Evolutionary conservation across 2,329 filamentous ascomycete species (phyloP).

Genomic region (Scorias spongiosa): DNA sequence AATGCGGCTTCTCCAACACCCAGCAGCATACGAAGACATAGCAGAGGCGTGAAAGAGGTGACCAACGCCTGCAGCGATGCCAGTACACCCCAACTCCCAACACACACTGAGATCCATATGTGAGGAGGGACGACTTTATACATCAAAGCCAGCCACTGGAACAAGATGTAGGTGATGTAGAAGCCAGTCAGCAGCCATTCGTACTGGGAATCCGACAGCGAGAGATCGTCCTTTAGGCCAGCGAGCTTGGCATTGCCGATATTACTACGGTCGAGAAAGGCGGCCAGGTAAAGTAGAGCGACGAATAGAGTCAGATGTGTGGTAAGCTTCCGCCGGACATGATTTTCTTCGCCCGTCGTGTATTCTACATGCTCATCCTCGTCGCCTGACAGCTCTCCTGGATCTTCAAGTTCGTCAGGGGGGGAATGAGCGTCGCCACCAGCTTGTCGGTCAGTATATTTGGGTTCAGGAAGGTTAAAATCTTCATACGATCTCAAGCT

Average conservation of each 20-base stretch:
- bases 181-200: slow-evolving; percentile 48
- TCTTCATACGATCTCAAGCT: too few species aligned
- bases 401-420: too few species aligned
- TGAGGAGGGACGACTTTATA: slow-evolving; percentile 45
- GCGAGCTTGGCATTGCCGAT: slow-evolving; percentile 48
- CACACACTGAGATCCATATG: slow-evolving; percentile 47
- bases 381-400: too few species aligned
- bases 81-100: slow-evolving; percentile 63
- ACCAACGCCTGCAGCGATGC: slow-evolving; percentile 52
- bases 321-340: slow-evolving; percentile 50
- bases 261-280: slow-evolving; percentile 79
- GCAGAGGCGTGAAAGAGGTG: slow-evolving; percentile 35
- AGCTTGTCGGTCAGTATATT: too few species aligned
- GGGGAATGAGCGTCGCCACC: too few species aligned
- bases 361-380: slow-evolving; percentile 17
- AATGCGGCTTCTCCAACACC: slow-evolving; percentile 48
- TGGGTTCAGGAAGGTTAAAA: too few species aligned
- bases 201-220: slow-evolving; percentile 40
- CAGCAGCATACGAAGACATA: slow-evolving; percentile 45
- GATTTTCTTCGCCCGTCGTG: slow-evolving; percentile 48
- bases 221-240: slow-evolving; percentile 39
- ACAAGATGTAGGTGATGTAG: slow-evolving; percentile 48
- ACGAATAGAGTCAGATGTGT: slow-evolving; percentile 64
- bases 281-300: slow-evolving; percentile 67
- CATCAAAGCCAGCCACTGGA: slow-evolving; percentile 49